A percentile compares a stretch with the other conserved stretches of the same genome.
These are phyloP conservation scores for Dactylis glomerata DNA, from an alignment of 176 grass and related monocot genomes.

Conservation along the genomic window DNA sequence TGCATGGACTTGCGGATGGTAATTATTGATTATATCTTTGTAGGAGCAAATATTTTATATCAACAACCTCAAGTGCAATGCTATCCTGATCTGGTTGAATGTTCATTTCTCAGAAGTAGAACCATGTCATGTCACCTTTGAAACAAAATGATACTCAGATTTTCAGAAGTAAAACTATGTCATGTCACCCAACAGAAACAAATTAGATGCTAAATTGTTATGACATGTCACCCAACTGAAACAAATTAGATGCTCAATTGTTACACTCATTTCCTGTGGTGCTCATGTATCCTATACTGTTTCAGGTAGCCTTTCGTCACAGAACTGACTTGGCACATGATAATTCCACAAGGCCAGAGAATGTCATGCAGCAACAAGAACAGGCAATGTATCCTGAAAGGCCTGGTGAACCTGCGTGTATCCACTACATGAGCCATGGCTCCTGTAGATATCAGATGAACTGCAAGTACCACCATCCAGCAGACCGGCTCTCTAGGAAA, in stretches of 20 bases:
- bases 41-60: not conserved
- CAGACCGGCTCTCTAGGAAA: constrained; percentile 4
- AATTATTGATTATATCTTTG: not conserved
- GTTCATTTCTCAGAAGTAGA: not conserved
- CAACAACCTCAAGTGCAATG: not conserved
- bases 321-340: constrained; percentile 7
- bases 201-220: not conserved
- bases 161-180: not conserved
- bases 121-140: not conserved
- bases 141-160: not conserved
- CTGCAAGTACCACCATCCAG: constrained; percentile 63
- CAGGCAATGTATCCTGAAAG: constrained; percentile 38
- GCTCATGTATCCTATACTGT: not conserved
- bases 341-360: not conserved
- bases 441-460: constrained; percentile 38
- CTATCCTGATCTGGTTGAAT: not conserved
- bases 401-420: constrained; percentile 36
- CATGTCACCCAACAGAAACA: not conserved
- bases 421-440: constrained; percentile 50
- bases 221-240: not conserved
- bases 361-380: constrained; percentile 19
- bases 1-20: not conserved
- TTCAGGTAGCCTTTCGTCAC: constrained; percentile 25
- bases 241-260: not conserved
- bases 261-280: not conserved